Base-by-base conservation (phyloP, 768 basidiomycete species). In the Boletellus ananiceps region DNA sequence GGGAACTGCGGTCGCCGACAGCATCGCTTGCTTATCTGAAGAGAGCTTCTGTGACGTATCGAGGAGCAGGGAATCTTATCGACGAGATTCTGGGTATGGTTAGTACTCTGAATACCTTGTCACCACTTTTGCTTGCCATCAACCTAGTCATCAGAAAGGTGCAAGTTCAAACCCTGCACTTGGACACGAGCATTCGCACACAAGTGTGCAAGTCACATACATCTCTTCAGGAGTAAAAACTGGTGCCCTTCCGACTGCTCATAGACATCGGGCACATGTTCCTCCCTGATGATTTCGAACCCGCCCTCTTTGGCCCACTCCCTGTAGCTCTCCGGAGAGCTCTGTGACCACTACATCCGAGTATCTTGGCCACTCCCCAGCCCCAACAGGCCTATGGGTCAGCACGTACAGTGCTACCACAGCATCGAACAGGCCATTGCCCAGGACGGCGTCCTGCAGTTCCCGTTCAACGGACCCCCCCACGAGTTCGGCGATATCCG, bases 251-350 rank as follows among this genome's bases (percentile, higher is more conserved):
- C 35, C 8, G 25, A 49, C 40, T 32, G 19, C 15, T 44, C 32
- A 40, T 51, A 5, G 25, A 29, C 21, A 31, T 54, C 51, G 1
- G 44, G 37, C 33, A 34, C 49, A 42, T 58, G 21, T 40, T 49
- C 47, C 7, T 48, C 47, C 44, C 40, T 51, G 35, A 52, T 33
- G n/a, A 43, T 52, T 39, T 59, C 39, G 34, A 52, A 44, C 33
- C 44, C 46, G 16, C 31, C 35, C 4, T 50, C 51, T 32, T 21
- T 8, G 36, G 21, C 49, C 51, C 34, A 55, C n/a, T 52, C 49
- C 35, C 46, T 47, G 14, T 53, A 44, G 39, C 36, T 50, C 11
- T 45, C 42, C 40, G 44, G 31, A 48, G 49, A 54, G 48, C 39
- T 34, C 27, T 51, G 37, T 11, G 19, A 19, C 19, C 19, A 19